Conservation (phyloP, 2,329 filamentous ascomycete genomes). For the Botryosphaeria dothidea region DNA sequence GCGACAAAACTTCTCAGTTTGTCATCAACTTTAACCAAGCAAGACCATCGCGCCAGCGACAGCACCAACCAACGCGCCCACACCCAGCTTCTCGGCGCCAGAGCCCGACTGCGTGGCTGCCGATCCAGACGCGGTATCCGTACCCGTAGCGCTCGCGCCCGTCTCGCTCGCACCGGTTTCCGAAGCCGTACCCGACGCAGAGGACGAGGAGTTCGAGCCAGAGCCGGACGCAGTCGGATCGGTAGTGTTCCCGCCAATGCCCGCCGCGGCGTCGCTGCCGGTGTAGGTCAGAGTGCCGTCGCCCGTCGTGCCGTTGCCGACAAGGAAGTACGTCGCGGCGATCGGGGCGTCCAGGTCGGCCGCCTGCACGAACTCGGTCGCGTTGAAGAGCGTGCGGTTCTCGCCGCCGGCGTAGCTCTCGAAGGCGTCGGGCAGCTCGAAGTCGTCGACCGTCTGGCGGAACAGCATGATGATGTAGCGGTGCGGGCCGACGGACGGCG, state of each 20-base stretch:
- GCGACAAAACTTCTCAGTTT: too few relatives aligned
- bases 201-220: background rate
- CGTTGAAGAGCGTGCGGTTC: constrained; percentile 2
- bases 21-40: background rate
- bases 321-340: constrained; percentile 19
- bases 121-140: background rate
- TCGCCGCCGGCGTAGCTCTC: background rate
- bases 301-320: background rate
- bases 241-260: constrained; percentile 4
- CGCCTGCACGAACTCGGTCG: background rate
- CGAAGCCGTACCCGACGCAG: background rate
- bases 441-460: constrained; percentile 5
- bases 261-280: background rate
- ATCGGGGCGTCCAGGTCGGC: background rate
- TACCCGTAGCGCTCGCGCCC: background rate
- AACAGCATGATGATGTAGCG: constrained; percentile 21
- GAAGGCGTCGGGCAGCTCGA: background rate
- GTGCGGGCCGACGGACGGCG: constrained; percentile 16
- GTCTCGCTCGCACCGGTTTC: background rate
- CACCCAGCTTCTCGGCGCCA: background rate
- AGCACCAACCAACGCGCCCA: background rate
- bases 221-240: background rate
- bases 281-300: background rate
- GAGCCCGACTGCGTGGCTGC: background rate
- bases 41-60: background rate